These are phyloP conservation scores for Podila epicladia DNA, from an alignment of 192 early-diverging fungal genomes.

Conservation along the genomic window DNA sequence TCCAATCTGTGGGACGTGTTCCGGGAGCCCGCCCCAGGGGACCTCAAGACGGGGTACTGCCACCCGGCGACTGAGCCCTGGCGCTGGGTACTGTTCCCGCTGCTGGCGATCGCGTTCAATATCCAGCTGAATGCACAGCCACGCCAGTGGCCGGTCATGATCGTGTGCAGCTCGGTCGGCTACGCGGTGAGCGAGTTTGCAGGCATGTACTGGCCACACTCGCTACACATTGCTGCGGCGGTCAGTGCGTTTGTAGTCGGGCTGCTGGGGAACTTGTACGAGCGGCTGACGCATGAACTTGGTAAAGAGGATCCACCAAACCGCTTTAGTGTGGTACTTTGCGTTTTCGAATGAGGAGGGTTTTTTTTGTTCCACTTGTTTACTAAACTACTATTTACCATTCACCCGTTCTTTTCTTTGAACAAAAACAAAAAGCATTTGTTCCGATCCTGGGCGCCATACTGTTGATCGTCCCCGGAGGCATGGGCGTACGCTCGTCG, in stretches of 20 bases:
- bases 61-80: constrained; percentile 42
- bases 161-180: constrained; percentile 47
- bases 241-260: constrained; percentile 56
- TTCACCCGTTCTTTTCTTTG: background rate
- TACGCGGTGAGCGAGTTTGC: constrained; percentile 45
- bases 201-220: constrained; percentile 32
- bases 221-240: constrained; percentile 44
- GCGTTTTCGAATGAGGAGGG: too few relatives aligned
- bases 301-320: constrained; percentile 19
- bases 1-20: constrained; percentile 51
- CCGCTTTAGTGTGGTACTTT: too few relatives aligned
- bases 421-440: constrained; percentile 29
- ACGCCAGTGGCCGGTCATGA: constrained; percentile 50
- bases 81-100: constrained; percentile 47
- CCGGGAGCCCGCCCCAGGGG: constrained; percentile 44
- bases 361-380: background rate
- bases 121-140: constrained; percentile 37
- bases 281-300: constrained; percentile 53
- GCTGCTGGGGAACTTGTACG: constrained; percentile 50
- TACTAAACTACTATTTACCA: background rate
- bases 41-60: constrained; percentile 46
- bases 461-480: constrained; percentile 53
- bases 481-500: constrained; percentile 52
- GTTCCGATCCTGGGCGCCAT: constrained; percentile 53
- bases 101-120: constrained; percentile 39